Evolutionary conservation across 169 alveolate genomes (phyloP).

Genomic region (Eimeria brunetti): DNA sequence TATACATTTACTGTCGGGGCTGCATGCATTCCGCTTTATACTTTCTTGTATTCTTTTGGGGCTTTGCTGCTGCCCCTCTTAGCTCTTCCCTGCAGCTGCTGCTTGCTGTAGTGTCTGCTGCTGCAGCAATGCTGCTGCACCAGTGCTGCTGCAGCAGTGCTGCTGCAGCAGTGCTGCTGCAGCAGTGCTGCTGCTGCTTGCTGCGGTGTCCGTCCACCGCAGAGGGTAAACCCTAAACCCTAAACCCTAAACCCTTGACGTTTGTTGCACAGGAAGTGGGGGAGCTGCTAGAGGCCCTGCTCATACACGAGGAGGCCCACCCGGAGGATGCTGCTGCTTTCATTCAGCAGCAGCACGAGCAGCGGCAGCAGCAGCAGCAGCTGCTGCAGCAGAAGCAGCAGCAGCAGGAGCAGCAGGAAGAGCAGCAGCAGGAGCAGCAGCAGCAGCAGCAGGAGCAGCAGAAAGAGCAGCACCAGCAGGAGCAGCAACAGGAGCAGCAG

Average conservation of each 20-base stretch:
- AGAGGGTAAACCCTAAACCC: not conserved
- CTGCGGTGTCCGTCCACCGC: not conserved
- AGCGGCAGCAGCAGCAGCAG: not conserved
- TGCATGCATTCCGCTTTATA: not conserved
- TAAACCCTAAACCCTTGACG: not conserved
- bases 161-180: not conserved
- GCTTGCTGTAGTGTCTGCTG: not conserved
- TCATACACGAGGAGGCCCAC: conserved; percentile 8
- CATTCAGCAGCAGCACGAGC: conserved; percentile 9
- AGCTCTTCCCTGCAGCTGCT: not conserved
- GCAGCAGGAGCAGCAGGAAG: conserved; percentile 11
- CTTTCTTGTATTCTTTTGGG: not conserved
- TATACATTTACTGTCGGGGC: not conserved
- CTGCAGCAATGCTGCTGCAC: not conserved
- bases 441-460: conserved; percentile 2
- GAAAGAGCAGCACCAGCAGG: not conserved
- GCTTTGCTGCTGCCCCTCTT: not conserved
- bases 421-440: not conserved
- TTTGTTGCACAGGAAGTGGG: not conserved
- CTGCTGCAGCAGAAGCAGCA: not conserved
- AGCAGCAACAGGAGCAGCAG: not conserved
- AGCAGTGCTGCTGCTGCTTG: not conserved
- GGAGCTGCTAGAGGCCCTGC: conserved; percentile 28
- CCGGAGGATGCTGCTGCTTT: conserved; percentile 23
- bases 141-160: not conserved